These are phyloP conservation scores for Ogataea thermomethanolica DNA, from an alignment of 805 yeast species.

Conservation along the genomic window DNA sequence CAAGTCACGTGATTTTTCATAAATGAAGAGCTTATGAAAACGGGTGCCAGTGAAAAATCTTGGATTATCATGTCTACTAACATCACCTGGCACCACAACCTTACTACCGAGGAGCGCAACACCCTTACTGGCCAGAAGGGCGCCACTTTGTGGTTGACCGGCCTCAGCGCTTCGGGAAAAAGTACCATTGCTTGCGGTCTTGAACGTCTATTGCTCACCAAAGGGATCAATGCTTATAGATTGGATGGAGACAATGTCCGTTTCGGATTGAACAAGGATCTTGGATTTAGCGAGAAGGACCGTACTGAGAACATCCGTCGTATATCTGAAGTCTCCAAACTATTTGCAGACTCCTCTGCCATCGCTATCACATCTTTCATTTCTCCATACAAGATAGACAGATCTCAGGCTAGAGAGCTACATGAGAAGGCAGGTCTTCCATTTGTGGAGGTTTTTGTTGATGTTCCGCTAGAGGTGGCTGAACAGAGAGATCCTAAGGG, in stretches of 20 bases:
- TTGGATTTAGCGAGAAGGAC: slow-evolving; percentile 88
- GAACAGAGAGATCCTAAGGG: slow-evolving; percentile 98
- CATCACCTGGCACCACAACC: slow-evolving; percentile 93
- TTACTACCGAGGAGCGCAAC: slow-evolving; percentile 79
- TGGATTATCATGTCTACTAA: slow-evolving; percentile 74
- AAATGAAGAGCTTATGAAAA: not conserved
- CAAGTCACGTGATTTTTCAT: slow-evolving; percentile 6
- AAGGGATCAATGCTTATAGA: slow-evolving; percentile 74
- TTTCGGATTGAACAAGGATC: slow-evolving; percentile 91
- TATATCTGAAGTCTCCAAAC: slow-evolving; percentile 89
- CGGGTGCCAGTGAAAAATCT: not conserved
- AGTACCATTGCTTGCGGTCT: slow-evolving; percentile 93
- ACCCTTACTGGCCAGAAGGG: slow-evolving; percentile 75
- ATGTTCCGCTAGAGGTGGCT: slow-evolving; percentile 91
- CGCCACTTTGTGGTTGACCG: slow-evolving; percentile 92
- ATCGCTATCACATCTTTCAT: slow-evolving; percentile 89
- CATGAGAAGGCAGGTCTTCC: slow-evolving; percentile 75
- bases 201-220: slow-evolving; percentile 73
- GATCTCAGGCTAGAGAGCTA: slow-evolving; percentile 80
- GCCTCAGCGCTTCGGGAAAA: slow-evolving; percentile 92
- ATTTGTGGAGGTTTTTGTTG: slow-evolving; percentile 86
- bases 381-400: slow-evolving; percentile 83
- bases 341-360: slow-evolving; percentile 89
- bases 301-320: slow-evolving; percentile 94
- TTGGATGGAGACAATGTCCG: slow-evolving; percentile 93